Evolutionary conservation across 192 early-diverging fungal genomes (phyloP), one percentile per base, ranked within the genome.

Genomic region (Dimargaris cristalligena): DNA sequence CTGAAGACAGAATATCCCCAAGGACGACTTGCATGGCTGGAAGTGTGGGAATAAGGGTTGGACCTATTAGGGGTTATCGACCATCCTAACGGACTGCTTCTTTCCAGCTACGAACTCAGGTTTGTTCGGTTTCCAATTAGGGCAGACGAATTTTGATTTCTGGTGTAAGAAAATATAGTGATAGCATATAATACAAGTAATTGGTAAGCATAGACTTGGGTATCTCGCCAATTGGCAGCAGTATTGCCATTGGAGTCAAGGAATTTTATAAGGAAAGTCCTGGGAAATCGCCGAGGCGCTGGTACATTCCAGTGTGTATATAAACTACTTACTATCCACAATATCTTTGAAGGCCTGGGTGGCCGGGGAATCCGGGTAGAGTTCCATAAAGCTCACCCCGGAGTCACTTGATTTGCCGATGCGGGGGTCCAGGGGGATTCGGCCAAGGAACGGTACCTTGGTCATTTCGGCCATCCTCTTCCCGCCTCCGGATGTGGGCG

Each of bases 371-470:
- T 92, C 88, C 3, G 87, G 84, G 66, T 81, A 84, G 33, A 84
- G 74, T 41, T 97, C 94, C 67, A 94, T 44, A 63, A 97, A 97
- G 13, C 89, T 88, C 11, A 87, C 67, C 9, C 96, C 96, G 58
- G 71, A 76, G 70, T 99, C 96, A 61, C 89, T 92, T 11, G 82
- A 76, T 41, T 81, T 82, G 59, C 81, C 90, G 22, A 89, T 84
- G 16, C 80, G 70, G 48, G 87, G 87, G 65, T 89, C 87, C 22
- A 89, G 70, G 44, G 85, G 85, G 58, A 89, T 86, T 31, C 71
- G 67, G 32, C 89, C 87, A 26, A 89, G 69, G 49, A 86, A 74
- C 0, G 73, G 68, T 16, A 88, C 65, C 22, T 70, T 65, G 3
- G 82, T 70, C 57, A 87, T 84, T 46, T 74, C 69, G 34, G 81